phyloP scores from a whole-genome alignment of 768 basidiomycete genomes.

The Kondoa subrosea region DNA sequence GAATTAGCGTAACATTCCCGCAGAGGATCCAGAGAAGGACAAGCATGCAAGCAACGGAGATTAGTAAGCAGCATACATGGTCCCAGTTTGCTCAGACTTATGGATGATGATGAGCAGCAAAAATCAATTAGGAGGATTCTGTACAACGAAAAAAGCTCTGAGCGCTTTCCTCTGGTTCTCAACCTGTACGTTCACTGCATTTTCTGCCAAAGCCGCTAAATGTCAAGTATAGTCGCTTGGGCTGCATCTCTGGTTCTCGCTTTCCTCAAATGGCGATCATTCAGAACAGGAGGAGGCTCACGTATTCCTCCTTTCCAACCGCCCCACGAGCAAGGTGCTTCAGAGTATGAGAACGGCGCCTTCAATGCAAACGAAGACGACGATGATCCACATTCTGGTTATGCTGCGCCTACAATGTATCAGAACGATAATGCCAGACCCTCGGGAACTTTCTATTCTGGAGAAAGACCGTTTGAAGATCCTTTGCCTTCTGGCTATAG shows the following conservation, averaged over 20 bases:
- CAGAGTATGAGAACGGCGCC: neutral
- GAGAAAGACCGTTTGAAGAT: conserved; percentile 4
- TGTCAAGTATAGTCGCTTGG: neutral
- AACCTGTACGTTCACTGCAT: conserved; percentile 14
- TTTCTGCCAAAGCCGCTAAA: neutral
- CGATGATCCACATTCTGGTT: neutral
- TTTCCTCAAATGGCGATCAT: neutral
- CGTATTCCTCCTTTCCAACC: conserved; percentile 2
- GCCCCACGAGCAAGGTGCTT: neutral
- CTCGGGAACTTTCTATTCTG: conserved; percentile 1
- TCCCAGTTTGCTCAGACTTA: neutral
- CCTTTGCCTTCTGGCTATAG: neutral
- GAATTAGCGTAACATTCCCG: neutral
- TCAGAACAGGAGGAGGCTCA: neutral
- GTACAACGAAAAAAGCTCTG: conserved; percentile 24
- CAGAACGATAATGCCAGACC: neutral
- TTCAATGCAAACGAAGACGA: neutral
- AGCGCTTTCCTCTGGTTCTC: conserved; percentile 27
- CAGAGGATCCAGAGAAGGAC: conserved; percentile 12
- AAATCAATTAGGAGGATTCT: conserved; percentile 21
- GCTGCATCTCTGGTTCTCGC: neutral
- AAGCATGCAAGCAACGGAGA: conserved; percentile 21
- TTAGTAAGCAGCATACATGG: neutral
- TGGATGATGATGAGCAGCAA: neutral
- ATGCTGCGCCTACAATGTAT: neutral